Percentiles rank a stretch among this genome's conserved stretches.
phyloP scores from a whole-genome alignment of 148 eudicot genomes.

The Rhododendron simsii region DNA sequence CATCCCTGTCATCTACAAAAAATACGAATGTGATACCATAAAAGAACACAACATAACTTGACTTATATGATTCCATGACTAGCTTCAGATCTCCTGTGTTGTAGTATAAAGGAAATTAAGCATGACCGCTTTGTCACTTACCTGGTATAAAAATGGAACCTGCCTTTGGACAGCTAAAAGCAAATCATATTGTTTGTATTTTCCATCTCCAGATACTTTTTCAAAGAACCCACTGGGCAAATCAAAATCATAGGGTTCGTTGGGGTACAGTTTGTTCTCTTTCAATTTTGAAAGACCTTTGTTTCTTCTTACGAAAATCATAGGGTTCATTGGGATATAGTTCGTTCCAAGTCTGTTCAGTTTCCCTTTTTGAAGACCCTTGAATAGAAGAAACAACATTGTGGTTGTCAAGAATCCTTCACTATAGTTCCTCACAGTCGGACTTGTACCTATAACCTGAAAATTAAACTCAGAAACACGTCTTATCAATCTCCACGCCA shows the following conservation, averaged over 20 bases:
- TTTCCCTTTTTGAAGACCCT: conserved; percentile 39
- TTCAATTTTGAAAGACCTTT: conserved; percentile 36
- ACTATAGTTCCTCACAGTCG: conserved; percentile 73
- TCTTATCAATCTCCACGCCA: background rate
- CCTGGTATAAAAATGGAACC: conserved; percentile 80
- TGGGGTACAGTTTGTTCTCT: conserved; percentile 64
- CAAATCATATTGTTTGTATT: conserved; percentile 72
- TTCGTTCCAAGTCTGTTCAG: conserved; percentile 60
- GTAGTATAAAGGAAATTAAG: background rate
- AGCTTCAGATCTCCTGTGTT: background rate
- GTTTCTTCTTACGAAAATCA: conserved; percentile 29
- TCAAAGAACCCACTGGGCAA: conserved; percentile 15
- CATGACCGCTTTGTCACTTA: conserved; percentile 11
- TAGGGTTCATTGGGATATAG: conserved; percentile 74
- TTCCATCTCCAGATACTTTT: conserved; percentile 26
- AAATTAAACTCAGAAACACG: conserved; percentile 12
- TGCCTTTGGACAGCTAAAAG: conserved; percentile 75
- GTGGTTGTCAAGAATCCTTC: conserved; percentile 64
- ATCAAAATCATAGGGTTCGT: conserved; percentile 60
- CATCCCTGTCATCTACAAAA: background rate
- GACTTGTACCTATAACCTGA: conserved; percentile 76
- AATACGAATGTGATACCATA: background rate
- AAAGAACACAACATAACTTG: background rate
- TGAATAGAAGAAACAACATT: conserved; percentile 61
- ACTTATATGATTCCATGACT: background rate